Percentiles rank a stretch among this genome's conserved stretches.
These are phyloP conservation scores for Coemansia sp. DNA, from an alignment of 192 early-diverging fungal genomes.

Conservation along the genomic window DNA sequence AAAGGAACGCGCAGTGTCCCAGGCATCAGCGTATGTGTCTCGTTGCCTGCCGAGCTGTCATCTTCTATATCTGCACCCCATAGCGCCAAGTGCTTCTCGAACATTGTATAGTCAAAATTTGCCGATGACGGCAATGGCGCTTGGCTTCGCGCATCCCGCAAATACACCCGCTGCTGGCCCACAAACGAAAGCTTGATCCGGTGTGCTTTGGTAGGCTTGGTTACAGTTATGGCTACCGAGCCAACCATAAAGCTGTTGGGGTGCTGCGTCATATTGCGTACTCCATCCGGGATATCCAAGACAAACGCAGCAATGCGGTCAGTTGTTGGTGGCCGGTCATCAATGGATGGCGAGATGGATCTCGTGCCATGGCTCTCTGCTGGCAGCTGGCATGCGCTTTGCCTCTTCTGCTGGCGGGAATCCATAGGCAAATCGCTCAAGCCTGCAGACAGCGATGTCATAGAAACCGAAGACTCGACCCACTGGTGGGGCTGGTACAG, in stretches of 20 bases:
- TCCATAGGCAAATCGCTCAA: constrained; percentile 8
- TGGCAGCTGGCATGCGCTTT: neutral
- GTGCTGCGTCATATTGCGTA: constrained; percentile 39
- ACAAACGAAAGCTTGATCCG: constrained; percentile 27
- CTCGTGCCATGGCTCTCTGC: neutral
- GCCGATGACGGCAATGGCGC: constrained; percentile 5
- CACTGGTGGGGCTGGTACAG: constrained; percentile 32
- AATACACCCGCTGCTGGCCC: constrained; percentile 33
- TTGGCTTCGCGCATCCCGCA: constrained; percentile 15
- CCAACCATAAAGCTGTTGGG: constrained; percentile 30
- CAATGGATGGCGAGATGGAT: neutral
- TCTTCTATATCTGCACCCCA: constrained; percentile 16
- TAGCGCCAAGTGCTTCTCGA: constrained; percentile 29
- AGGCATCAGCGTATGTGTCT: constrained; percentile 13
- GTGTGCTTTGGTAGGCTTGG: constrained; percentile 30
- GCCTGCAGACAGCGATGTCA: constrained; percentile 9
- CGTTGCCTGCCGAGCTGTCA: neutral
- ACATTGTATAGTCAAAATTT: constrained; percentile 23
- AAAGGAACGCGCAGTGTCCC: constrained; percentile 39
- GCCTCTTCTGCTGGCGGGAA: neutral
- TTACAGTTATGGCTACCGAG: constrained; percentile 37
- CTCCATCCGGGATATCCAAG: constrained; percentile 37
- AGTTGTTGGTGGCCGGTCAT: constrained; percentile 35
- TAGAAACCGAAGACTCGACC: constrained; percentile 2
- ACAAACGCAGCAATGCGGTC: constrained; percentile 40